Conservation (phyloP, 1,284 basidiomycete species). For the Pyrrhoderma lamaoense region DNA sequence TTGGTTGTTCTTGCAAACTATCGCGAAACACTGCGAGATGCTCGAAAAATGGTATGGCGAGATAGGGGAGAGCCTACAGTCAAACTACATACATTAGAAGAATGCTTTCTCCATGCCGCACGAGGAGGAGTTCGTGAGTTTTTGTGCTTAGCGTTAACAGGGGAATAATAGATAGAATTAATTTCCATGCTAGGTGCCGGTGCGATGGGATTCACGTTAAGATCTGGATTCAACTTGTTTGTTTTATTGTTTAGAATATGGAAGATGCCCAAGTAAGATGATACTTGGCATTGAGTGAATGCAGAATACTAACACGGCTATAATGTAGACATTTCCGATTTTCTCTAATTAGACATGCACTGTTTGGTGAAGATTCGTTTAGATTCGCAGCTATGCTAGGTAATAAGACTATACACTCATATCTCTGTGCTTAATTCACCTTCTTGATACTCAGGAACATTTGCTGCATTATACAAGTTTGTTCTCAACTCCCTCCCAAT, state of each 20-base stretch:
- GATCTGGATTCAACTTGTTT: conserved; percentile 75
- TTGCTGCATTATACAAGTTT: conserved; percentile 76
- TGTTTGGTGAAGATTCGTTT: conserved; percentile 75
- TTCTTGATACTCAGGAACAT: conserved; percentile 46
- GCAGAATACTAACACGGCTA: background rate
- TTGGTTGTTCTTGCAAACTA: conserved; percentile 74
- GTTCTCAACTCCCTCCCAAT: conserved; percentile 80
- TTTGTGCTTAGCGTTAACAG: background rate
- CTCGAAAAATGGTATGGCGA: conserved; percentile 77
- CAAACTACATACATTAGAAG: conserved; percentile 59
- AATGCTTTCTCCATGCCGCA: conserved; percentile 68
- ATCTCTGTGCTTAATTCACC: too few relatives aligned
- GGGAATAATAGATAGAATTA: background rate
- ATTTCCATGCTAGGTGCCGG: conserved; percentile 55
- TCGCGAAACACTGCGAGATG: conserved; percentile 61
- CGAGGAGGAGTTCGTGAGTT: conserved; percentile 71
- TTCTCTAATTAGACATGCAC: conserved; percentile 60
- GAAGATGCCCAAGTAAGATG: conserved; percentile 49
- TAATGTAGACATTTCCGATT: conserved; percentile 41
- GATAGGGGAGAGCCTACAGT: conserved; percentile 70
- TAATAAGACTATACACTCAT: too few relatives aligned
- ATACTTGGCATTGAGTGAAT: background rate
- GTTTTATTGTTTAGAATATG: conserved; percentile 65
- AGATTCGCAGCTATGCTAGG: conserved; percentile 85
- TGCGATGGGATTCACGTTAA: conserved; percentile 68